These are phyloP conservation scores for Sphaerosporella brunnea DNA, from an alignment of 495 filamentous ascomycete genomes.

Conservation along the genomic window DNA sequence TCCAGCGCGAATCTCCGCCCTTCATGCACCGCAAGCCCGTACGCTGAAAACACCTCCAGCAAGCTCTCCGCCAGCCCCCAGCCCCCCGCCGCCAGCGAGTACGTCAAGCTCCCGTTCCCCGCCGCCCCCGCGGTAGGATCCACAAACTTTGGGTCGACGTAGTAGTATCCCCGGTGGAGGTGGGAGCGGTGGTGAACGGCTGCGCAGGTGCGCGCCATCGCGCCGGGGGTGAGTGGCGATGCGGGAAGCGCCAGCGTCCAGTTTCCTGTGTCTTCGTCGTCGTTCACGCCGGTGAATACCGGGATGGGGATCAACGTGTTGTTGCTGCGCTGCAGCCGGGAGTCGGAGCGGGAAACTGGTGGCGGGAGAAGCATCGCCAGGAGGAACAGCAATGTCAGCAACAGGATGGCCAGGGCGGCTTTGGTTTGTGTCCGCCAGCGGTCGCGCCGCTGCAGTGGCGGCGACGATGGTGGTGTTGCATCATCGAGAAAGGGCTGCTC, in stretches of 20 bases:
- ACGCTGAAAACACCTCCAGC: conserved; percentile 58
- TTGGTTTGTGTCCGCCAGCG: too few relatives aligned
- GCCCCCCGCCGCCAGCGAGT: conserved; percentile 46
- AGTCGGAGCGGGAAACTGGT: too few relatives aligned
- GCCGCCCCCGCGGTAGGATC: conserved; percentile 36
- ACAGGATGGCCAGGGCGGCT: too few relatives aligned
- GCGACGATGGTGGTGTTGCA: too few relatives aligned
- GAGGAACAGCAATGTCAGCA: too few relatives aligned
- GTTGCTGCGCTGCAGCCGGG: too few relatives aligned
- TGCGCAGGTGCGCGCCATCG: background rate
- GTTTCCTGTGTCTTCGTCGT: background rate
- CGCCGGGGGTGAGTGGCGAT: background rate
- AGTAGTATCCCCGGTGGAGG: conserved; percentile 36
- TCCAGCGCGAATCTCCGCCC: conserved; percentile 56
- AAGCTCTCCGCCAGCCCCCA: conserved; percentile 46
- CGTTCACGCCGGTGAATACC: background rate
- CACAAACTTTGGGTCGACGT: conserved; percentile 43
- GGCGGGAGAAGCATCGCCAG: too few relatives aligned
- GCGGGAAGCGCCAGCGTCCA: conserved; percentile 1
- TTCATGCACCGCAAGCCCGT: conserved; percentile 53
- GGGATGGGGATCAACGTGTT: background rate
- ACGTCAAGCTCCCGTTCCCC: conserved; percentile 43
- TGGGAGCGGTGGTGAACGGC: conserved; percentile 2
- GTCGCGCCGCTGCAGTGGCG: too few relatives aligned
- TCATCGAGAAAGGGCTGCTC: too few relatives aligned